Conservation (phyloP, 139 green algal species). For the Gonium pectorale region DNA sequence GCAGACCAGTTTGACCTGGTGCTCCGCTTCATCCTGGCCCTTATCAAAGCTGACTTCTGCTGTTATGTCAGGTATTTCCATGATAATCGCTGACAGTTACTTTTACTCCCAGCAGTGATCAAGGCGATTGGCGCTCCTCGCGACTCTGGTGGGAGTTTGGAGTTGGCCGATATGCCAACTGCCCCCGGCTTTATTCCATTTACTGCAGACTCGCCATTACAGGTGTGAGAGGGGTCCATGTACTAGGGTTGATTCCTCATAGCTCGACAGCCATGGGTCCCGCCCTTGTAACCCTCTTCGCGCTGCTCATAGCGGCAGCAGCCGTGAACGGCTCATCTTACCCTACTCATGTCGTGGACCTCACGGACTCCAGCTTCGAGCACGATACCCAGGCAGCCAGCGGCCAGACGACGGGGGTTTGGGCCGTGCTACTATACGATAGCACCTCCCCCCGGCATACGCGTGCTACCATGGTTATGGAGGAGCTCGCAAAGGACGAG, state of each 20-base stretch:
- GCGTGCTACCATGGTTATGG: not conserved
- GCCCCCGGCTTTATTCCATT: no score
- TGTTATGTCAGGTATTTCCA: not conserved
- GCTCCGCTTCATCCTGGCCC: slow-evolving; percentile 36
- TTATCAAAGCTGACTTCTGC: not conserved
- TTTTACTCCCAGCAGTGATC: not conserved
- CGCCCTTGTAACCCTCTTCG: no score
- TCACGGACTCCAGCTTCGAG: slow-evolving; percentile 56
- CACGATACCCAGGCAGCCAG: slow-evolving; percentile 61
- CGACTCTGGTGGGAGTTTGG: no score
- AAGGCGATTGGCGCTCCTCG: no score
- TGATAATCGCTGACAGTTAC: not conserved
- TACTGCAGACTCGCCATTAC: no score
- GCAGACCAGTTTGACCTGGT: slow-evolving; percentile 42
- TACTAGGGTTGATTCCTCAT: no score
- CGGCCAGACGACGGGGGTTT: slow-evolving; percentile 62
- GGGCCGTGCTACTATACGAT: slow-evolving; percentile 43
- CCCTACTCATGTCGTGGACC: slow-evolving; percentile 39
- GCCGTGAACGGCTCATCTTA: not conserved
- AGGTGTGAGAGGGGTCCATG: no score
- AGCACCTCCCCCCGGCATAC: not conserved
- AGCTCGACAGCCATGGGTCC: no score
- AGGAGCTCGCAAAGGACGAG: slow-evolving; percentile 46
- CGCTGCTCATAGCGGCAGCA: not conserved
- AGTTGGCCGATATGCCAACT: no score